Percentiles rank a stretch among this genome's conserved stretches.
phyloP scores from a whole-genome alignment of 441 rosid genomes.

The Syzygium malaccense region DNA sequence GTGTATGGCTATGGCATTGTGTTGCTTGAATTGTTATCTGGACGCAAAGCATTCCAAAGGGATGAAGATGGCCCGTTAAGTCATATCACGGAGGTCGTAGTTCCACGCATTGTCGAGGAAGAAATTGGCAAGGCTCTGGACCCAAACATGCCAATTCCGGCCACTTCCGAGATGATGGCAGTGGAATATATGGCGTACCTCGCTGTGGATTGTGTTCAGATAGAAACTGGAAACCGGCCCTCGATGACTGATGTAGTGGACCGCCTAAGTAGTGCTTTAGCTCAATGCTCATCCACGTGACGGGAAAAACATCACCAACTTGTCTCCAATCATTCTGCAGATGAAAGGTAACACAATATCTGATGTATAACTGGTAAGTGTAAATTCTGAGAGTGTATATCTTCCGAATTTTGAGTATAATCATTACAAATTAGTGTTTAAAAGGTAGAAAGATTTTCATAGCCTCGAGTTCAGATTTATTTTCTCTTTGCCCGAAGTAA shows the following conservation, averaged over 20 bases:
- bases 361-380: neutral
- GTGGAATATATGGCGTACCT: neutral
- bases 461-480: neutral
- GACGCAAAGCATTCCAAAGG: neutral
- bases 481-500: neutral
- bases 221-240: neutral
- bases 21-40: neutral
- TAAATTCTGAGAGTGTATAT: neutral
- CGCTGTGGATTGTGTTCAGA: neutral
- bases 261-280: neutral
- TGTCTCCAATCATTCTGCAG: neutral
- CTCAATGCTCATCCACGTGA: neutral
- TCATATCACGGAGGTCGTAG: neutral
- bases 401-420: neutral
- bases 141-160: neutral
- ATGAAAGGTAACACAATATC: neutral
- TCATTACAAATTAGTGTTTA: neutral
- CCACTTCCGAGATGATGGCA: fast-evolving
- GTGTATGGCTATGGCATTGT: neutral
- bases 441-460: neutral
- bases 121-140: neutral
- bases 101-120: neutral
- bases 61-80: neutral
- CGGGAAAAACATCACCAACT: neutral
- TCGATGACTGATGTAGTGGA: neutral